Conservation (phyloP, 164 flowering plant species). For the Magnolia kwangsiensis region DNA sequence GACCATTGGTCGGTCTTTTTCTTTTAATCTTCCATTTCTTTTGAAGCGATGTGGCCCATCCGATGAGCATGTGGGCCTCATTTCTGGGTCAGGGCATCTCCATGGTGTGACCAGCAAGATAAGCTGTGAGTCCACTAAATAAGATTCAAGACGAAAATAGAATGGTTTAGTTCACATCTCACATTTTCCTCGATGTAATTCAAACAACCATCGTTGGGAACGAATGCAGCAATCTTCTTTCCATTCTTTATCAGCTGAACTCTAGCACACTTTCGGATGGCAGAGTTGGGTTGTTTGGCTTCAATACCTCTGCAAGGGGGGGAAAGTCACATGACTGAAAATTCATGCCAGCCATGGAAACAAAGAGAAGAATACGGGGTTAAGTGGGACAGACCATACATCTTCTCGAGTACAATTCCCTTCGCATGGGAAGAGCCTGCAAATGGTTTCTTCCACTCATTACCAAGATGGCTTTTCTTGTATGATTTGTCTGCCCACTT, state of each 20-base stretch:
- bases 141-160: not conserved
- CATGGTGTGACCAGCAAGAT: too few relatives aligned
- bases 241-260: slow-evolving; percentile 66
- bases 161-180: slow-evolving; percentile 10
- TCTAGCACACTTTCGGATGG: slow-evolving; percentile 58
- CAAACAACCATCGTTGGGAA: slow-evolving; percentile 63
- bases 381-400: slow-evolving; percentile 24
- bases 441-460: slow-evolving; percentile 67
- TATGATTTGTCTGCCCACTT: slow-evolving; percentile 62
- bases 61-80: too few relatives aligned
- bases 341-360: not conserved
- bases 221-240: slow-evolving; percentile 66
- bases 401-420: slow-evolving; percentile 63
- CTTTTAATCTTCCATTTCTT: too few relatives aligned
- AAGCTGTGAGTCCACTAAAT: too few relatives aligned
- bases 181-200: slow-evolving; percentile 65
- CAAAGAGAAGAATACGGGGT: not conserved
- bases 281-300: slow-evolving; percentile 72
- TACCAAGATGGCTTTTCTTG: slow-evolving; percentile 59
- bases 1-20: too few relatives aligned
- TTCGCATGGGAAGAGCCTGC: slow-evolving; percentile 67
- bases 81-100: too few relatives aligned
- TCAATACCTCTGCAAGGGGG: slow-evolving; percentile 48
- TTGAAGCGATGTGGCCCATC: too few relatives aligned
- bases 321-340: not conserved